Evolutionary conservation across 2,329 filamentous ascomycete genomes (phyloP).

Genomic region (Fusarium sp.): DNA sequence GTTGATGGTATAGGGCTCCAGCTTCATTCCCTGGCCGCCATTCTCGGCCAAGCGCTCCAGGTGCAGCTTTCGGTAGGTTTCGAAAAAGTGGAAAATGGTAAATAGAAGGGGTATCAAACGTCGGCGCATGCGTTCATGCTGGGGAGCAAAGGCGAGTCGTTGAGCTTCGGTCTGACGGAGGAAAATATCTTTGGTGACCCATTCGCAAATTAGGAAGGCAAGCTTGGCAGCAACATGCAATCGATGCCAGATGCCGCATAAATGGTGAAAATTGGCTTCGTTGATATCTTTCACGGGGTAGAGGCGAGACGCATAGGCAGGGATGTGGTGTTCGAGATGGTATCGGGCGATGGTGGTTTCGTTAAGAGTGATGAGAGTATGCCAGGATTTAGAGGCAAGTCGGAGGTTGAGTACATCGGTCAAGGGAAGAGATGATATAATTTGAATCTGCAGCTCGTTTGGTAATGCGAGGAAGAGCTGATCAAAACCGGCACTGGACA

Average conservation of each 20-base stretch:
- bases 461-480: conserved; percentile 66
- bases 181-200: conserved; percentile 72
- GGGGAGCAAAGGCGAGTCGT: conserved; percentile 64
- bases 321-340: conserved; percentile 66
- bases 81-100: conserved; percentile 72
- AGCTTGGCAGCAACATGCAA: conserved; percentile 70
- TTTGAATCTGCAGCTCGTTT: conserved; percentile 68
- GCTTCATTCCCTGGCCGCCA: conserved; percentile 58
- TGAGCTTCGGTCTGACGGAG: conserved; percentile 63
- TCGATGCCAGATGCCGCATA: conserved; percentile 71
- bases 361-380: conserved; percentile 65
- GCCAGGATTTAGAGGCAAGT: conserved; percentile 65
- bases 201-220: conserved; percentile 67
- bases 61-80: conserved; percentile 67
- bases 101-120: conserved; percentile 69
- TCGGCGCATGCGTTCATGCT: conserved; percentile 69
- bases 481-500: conserved; percentile 54
- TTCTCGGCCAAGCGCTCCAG: conserved; percentile 63
- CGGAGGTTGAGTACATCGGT: conserved; percentile 67
- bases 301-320: conserved; percentile 65
- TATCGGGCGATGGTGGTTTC: conserved; percentile 68
- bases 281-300: conserved; percentile 61
- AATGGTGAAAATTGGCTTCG: conserved; percentile 64
- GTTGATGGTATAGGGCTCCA: conserved; percentile 65
- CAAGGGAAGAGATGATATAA: conserved; percentile 66